phyloP scores from a whole-genome alignment of 139 green algal genomes.

The Coccomyxa sp. region DNA sequence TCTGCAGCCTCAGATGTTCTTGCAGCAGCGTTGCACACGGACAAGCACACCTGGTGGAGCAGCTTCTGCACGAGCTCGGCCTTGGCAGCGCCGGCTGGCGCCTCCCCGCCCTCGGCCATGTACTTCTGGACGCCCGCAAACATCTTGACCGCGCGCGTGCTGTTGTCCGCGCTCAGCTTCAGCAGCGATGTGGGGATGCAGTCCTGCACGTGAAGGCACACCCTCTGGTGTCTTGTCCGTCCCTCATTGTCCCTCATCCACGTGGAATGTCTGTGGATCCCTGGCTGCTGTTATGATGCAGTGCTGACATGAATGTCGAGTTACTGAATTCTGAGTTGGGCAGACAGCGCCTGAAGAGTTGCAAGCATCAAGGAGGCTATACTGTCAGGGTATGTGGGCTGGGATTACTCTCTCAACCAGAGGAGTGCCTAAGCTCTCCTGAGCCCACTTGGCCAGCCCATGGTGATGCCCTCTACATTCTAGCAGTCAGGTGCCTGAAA shows the following conservation, averaged over 20 bases:
- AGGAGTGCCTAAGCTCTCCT: too few relatives aligned
- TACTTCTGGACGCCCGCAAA: constrained; percentile 81
- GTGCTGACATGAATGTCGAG: too few relatives aligned
- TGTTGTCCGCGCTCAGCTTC: constrained; percentile 77
- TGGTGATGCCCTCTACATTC: neutral
- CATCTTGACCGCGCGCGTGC: constrained; percentile 84
- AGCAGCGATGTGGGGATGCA: constrained; percentile 84
- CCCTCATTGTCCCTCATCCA: neutral
- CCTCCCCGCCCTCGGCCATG: constrained; percentile 46
- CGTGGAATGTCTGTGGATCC: neutral
- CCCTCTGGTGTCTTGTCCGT: too few relatives aligned
- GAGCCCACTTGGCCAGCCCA: too few relatives aligned
- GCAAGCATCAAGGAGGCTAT: too few relatives aligned
- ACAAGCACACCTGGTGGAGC: constrained; percentile 59
- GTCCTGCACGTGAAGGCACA: constrained; percentile 57
- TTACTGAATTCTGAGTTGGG: too few relatives aligned
- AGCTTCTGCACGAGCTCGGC: constrained; percentile 86
- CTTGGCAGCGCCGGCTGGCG: constrained; percentile 19
- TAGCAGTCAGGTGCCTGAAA: neutral
- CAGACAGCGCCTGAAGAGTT: too few relatives aligned
- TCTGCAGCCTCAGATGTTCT: too few relatives aligned
- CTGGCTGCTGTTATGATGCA: neutral
- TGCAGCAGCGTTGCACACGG: neutral
- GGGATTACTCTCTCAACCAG: too few relatives aligned
- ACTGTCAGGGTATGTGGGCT: too few relatives aligned